These are phyloP conservation scores for Erysiphe pulchra DNA, from an alignment of 2,329 filamentous ascomycete species.

Conservation along the genomic window DNA sequence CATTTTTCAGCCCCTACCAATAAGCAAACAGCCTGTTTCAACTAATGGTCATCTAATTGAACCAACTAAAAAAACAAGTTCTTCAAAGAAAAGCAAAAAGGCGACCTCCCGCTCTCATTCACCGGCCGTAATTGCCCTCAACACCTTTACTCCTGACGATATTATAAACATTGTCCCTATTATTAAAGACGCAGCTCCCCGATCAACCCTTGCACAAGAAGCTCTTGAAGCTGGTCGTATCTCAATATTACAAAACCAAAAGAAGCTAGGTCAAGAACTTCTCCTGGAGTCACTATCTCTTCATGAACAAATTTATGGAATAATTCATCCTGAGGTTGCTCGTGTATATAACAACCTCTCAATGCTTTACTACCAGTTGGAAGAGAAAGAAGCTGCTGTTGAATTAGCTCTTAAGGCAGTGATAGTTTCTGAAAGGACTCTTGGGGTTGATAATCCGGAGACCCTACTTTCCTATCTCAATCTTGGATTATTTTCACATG, in stretches of 20 bases:
- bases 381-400: conserved; percentile 87
- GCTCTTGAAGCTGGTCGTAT: conserved; percentile 87
- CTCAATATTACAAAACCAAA: conserved; percentile 85
- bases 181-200: conserved; percentile 80
- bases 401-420: conserved; percentile 92
- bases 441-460: conserved; percentile 81
- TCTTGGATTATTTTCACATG: conserved; percentile 79
- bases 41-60: conserved; percentile 12
- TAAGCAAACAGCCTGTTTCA: conserved; percentile 18
- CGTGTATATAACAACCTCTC: conserved; percentile 86
- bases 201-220: conserved; percentile 79
- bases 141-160: conserved; percentile 61
- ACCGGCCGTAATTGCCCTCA: conserved; percentile 16
- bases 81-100: conserved; percentile 35
- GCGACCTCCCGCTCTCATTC: conserved; percentile 23
- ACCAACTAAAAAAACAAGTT: conserved; percentile 14
- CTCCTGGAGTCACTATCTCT: conserved; percentile 86
- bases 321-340: conserved; percentile 87
- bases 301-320: conserved; percentile 96
- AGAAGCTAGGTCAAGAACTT: conserved; percentile 84
- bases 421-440: conserved; percentile 80
- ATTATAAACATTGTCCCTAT: conserved; percentile 82
- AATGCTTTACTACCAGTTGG: conserved; percentile 91
- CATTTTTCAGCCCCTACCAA: conserved; percentile 22
- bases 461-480: conserved; percentile 92